phyloP scores from a whole-genome alignment of 257 asterid species.

The Scutellaria galericulata region DNA sequence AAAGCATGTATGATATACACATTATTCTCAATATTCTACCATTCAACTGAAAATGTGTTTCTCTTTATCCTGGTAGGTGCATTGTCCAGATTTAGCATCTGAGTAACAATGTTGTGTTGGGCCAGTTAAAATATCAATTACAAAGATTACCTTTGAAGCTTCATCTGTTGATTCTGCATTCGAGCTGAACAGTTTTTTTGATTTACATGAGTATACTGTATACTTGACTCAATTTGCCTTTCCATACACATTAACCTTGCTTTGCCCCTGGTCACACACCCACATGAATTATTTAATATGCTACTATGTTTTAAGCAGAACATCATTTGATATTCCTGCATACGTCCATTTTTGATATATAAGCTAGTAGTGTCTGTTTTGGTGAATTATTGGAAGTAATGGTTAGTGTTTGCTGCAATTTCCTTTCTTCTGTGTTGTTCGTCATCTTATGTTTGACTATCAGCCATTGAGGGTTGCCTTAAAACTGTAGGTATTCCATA shows the following conservation, averaged over 20 bases:
- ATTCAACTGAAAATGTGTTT: neutral
- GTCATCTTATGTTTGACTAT: no score
- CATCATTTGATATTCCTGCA: no score
- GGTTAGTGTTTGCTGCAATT: neutral
- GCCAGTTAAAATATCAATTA: neutral
- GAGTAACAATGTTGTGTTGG: neutral
- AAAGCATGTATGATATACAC: neutral
- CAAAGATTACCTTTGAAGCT: neutral
- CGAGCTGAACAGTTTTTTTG: neutral
- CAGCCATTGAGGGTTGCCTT: neutral
- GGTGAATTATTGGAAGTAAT: neutral
- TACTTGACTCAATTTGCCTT: neutral
- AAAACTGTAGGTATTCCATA: neutral
- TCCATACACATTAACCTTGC: no score
- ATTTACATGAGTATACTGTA: slow-evolving; percentile 10
- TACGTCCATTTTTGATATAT: no score
- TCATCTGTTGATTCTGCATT: neutral
- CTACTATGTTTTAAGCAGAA: no score
- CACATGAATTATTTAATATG: no score
- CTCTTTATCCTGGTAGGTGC: neutral
- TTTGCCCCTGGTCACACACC: no score
- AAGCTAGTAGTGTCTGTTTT: no score
- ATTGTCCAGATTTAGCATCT: neutral
- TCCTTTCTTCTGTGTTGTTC: no score
- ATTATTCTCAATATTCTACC: neutral